Conservation (phyloP, 495 filamentous ascomycete genomes). For the Aspergillus asperescens region DNA sequence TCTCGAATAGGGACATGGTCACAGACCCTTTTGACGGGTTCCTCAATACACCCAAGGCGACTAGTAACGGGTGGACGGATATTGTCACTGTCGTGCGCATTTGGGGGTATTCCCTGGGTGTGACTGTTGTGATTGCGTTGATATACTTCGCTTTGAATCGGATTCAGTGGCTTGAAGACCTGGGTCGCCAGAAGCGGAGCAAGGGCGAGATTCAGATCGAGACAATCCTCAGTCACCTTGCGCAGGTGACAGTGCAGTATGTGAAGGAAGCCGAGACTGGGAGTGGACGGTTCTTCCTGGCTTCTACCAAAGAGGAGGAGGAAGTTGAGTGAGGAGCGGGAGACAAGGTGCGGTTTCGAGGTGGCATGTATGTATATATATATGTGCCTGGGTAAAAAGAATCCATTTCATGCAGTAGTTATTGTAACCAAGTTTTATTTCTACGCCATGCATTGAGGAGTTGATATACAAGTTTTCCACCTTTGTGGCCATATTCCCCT, state of each 20-base stretch:
- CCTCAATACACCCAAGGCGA: too few species aligned
- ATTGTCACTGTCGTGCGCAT: constrained; percentile 75
- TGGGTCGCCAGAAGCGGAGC: constrained; percentile 64
- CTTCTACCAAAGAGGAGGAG: constrained; percentile 42
- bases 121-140: constrained; percentile 69
- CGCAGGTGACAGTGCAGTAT: constrained; percentile 65
- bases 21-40: constrained; percentile 43
- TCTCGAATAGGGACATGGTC: constrained; percentile 47
- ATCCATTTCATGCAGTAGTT: too few species aligned
- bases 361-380: too few species aligned
- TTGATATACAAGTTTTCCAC: too few species aligned
- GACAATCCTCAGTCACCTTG: constrained; percentile 66
- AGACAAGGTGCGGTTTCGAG: too few species aligned
- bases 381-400: too few species aligned
- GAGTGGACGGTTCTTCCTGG: constrained; percentile 35
- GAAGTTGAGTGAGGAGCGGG: constrained; percentile 37
- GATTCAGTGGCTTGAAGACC: constrained; percentile 61
- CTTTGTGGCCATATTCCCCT: too few species aligned
- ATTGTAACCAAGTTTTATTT: too few species aligned
- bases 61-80: constrained; percentile 59
- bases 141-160: constrained; percentile 67
- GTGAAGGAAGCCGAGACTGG: constrained; percentile 51
- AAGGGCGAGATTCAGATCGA: constrained; percentile 67
- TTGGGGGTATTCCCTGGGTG: constrained; percentile 68
- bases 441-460: too few species aligned